Percentiles rank a stretch among this genome's conserved stretches.
phyloP scores from a whole-genome alignment of 2,329 filamentous ascomycete species.

The Oidium heveae region DNA sequence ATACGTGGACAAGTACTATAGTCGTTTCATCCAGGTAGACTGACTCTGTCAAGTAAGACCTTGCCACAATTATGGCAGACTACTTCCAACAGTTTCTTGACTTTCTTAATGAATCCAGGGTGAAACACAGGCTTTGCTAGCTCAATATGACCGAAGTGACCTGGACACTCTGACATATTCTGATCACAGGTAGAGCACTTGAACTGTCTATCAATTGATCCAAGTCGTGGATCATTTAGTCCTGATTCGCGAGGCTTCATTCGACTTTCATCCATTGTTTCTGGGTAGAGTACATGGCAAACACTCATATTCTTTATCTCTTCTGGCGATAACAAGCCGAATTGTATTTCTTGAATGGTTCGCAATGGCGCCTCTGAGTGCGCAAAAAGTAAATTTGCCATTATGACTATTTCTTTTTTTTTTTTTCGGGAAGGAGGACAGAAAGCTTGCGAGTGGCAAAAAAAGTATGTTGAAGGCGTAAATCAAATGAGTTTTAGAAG shows the following conservation, averaged over 20 bases:
- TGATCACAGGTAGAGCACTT: conserved; percentile 93
- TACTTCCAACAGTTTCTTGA: conserved; percentile 96
- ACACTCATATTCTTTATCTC: conserved; percentile 99
- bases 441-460: not conserved
- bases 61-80: conserved; percentile 98
- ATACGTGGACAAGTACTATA: conserved; percentile 24
- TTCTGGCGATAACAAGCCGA: conserved; percentile 87
- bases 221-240: conserved; percentile 84
- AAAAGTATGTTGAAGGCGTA: not conserved
- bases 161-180: conserved; percentile 84
- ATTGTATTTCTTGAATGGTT: conserved; percentile 97
- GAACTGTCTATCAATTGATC: conserved; percentile 86
- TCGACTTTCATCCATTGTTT: conserved; percentile 95
- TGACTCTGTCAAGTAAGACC: conserved; percentile 92
- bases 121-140: conserved; percentile 92
- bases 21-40: conserved; percentile 39
- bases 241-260: conserved; percentile 75
- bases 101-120: conserved; percentile 87
- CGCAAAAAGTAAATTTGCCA: conserved; percentile 80
- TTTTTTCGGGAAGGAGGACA: not conserved
- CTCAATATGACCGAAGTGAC: conserved; percentile 97
- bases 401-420: conserved; percentile 22
- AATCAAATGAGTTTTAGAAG: not conserved
- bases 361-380: conserved; percentile 90
- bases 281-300: conserved; percentile 85